Percentiles rank a stretch among this genome's conserved stretches.
Evolutionary conservation across 164 flowering plant genomes (phyloP).

Genomic region (Malania oleifera): DNA sequence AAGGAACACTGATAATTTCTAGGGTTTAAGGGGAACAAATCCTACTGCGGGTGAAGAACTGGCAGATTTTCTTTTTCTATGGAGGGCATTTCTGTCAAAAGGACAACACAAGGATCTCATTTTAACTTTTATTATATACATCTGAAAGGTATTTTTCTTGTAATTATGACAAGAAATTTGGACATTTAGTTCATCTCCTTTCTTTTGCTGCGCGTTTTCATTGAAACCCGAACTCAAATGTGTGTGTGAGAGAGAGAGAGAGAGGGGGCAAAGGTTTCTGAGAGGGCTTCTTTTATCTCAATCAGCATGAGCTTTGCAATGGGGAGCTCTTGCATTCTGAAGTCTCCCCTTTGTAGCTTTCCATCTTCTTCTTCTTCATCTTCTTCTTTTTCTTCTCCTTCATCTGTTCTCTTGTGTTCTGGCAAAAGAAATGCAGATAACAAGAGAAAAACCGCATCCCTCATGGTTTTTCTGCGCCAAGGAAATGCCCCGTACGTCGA

Average conservation of each 20-base stretch:
- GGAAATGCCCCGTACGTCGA: conserved; percentile 21
- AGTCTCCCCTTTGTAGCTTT: conserved; percentile 17
- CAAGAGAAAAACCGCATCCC: conserved; percentile 15
- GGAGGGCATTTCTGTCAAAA: too few species aligned
- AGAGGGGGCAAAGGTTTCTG: neutral
- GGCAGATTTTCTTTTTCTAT: too few species aligned
- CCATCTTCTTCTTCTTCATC: conserved; percentile 16
- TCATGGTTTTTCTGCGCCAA: conserved; percentile 28
- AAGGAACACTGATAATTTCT: too few species aligned
- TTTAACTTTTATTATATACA: too few species aligned
- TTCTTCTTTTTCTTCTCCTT: conserved; percentile 12
- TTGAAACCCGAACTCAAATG: too few species aligned
- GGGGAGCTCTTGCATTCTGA: conserved; percentile 35
- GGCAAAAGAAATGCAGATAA: conserved; percentile 20
- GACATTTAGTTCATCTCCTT: too few species aligned
- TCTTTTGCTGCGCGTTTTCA: too few species aligned
- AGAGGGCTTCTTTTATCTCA: neutral
- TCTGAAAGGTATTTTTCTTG: too few species aligned
- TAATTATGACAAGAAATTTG: too few species aligned
- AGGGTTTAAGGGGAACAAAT: too few species aligned
- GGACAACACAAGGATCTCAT: too few species aligned
- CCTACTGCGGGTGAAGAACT: too few species aligned
- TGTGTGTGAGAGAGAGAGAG: neutral
- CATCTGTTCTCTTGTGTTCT: conserved; percentile 10
- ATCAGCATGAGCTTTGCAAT: conserved; percentile 9